Evolutionary conservation across 208 protist species (phyloP).

Genomic region (Balamuthia mandrillaris): DNA sequence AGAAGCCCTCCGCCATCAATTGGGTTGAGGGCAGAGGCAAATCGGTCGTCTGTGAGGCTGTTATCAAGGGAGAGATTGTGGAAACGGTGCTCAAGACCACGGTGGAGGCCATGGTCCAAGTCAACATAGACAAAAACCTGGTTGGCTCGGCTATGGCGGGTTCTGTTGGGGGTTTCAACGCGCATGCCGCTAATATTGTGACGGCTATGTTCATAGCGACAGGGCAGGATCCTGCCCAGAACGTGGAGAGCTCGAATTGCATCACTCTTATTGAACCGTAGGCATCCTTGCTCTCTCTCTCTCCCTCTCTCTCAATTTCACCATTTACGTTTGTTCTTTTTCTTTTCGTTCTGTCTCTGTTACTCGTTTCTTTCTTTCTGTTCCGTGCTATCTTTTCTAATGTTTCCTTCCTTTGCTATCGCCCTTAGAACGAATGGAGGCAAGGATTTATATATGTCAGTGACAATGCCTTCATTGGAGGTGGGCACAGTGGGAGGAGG

Average conservation of each 20-base stretch:
- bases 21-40: conserved; percentile 95
- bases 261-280: conserved; percentile 89
- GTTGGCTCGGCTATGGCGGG: conserved; percentile 94
- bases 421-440: conserved; percentile 68
- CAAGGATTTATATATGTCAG: conserved; percentile 86
- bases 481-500: conserved; percentile 97
- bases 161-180: conserved; percentile 92
- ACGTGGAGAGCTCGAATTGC: conserved; percentile 94
- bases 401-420: neutral
- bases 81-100: conserved; percentile 88
- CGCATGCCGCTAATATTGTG: conserved; percentile 96
- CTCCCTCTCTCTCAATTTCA: no score
- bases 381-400: neutral
- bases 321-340: no score
- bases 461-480: conserved; percentile 97
- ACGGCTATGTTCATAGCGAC: conserved; percentile 94
- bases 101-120: conserved; percentile 81
- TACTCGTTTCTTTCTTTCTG: neutral
- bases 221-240: conserved; percentile 98
- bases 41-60: conserved; percentile 88
- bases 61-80: conserved; percentile 84
- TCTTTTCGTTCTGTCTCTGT: neutral
- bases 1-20: conserved; percentile 96
- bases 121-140: conserved; percentile 94
- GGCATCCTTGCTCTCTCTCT: neutral